Conservation (phyloP, 257 asterid species). For the Pogostemon cablin region DNA sequence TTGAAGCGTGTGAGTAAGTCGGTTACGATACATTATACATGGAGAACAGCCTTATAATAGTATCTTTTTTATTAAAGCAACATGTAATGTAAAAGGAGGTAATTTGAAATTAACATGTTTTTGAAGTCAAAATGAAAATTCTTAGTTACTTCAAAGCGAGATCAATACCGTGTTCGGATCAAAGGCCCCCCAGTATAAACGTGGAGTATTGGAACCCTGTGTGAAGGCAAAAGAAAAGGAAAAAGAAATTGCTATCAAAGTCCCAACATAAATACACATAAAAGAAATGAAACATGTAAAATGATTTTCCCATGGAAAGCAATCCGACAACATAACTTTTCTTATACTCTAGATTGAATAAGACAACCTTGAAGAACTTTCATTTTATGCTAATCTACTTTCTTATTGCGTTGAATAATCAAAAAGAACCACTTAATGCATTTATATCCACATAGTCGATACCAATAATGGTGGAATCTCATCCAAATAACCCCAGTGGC, state of each 20-base stretch:
- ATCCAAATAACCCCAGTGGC: background rate
- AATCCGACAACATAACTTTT: too few relatives aligned
- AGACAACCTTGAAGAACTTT: too few relatives aligned
- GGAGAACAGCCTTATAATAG: background rate
- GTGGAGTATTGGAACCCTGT: conserved; percentile 85
- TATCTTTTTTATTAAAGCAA: conserved; percentile 12
- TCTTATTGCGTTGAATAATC: too few relatives aligned
- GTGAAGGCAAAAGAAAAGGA: conserved; percentile 25
- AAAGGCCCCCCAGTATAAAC: conserved; percentile 83
- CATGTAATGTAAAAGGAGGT: background rate
- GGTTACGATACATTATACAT: conserved; percentile 17
- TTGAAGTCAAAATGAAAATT: conserved; percentile 11
- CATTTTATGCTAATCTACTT: too few relatives aligned
- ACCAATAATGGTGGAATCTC: background rate
- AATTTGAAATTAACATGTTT: conserved; percentile 14
- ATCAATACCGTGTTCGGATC: conserved; percentile 67
- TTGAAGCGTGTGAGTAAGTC: background rate
- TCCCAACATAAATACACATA: conserved; percentile 17
- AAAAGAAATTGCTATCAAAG: background rate
- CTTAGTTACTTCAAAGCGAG: conserved; percentile 18
- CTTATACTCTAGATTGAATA: too few relatives aligned
- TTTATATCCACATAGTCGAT: too few relatives aligned
- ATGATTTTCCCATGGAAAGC: background rate
- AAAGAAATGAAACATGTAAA: conserved; percentile 6
- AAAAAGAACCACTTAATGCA: too few relatives aligned